Base-by-base conservation (phyloP, 2,329 filamentous ascomycete species). In the Didymella arachidicola region DNA sequence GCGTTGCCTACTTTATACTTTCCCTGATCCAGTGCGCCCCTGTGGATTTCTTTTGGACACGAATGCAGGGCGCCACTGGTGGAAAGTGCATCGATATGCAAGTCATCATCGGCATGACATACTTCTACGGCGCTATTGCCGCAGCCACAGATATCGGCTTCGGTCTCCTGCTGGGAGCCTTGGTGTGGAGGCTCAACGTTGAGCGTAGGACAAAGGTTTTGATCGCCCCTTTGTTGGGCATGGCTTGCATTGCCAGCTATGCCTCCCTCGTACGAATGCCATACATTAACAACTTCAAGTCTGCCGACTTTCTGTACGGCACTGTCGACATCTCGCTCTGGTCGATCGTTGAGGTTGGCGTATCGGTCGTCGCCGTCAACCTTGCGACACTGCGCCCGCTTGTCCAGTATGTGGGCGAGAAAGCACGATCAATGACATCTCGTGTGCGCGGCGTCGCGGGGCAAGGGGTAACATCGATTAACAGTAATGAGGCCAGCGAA, bases 111-210 rank as follows among this genome's bases (percentile, higher is more conserved):
- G 78, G 68, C 39, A 76, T 85, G 34, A 81, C 79, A n/a, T 82
- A 83, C 55, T 26, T 57, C 11, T 60, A 64, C 18, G 58, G 60
- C 19, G 56, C 56, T 19, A 46, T 64, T 0, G 53, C 57, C 6
- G 55, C 60, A 2, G 42, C 60, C 10, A 61, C 64, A 1, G 66
- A 68, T 49, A 46, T 64, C 27, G 64, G 60, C 2, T 61, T 62
- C 29, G 61, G 60, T 3, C 12, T 65, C 7, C 44, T 68, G 3
- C 58, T 65, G 2, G 77, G 81, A 4, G 79, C 80, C 47, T 68
- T 87, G 2, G 77, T 87, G 2, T 82, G 78, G 73, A 79, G 80
- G 29, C 69, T 86, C 45, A 81, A 85, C 55, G 84, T 87, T 78
- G 80, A 80, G 58, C 53, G 53, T 1, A 50, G 45, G 11, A 60